phyloP scores from a whole-genome alignment of 306 rosid genomes.

The Medicago arabica region DNA sequence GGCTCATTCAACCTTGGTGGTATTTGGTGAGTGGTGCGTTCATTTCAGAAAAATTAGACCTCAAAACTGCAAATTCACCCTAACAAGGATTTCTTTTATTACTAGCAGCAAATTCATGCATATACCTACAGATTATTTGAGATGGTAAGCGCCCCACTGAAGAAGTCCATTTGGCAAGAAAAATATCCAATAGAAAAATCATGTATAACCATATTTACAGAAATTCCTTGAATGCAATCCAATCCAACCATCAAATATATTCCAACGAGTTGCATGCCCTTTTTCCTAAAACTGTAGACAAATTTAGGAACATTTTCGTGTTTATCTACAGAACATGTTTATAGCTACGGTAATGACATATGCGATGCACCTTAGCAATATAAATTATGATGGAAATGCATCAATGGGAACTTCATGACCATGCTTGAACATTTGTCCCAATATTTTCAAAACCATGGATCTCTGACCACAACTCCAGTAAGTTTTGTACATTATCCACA shows the following conservation, averaged over 20 bases:
- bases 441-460: conserved; percentile 61
- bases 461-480: conserved; percentile 53
- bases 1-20: too few species aligned
- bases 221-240: conserved; percentile 44
- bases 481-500: conserved; percentile 72
- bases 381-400: conserved; percentile 50
- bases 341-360: conserved; percentile 27
- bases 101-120: neutral
- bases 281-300: conserved; percentile 27
- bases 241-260: conserved; percentile 22
- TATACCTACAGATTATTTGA: conserved; percentile 46
- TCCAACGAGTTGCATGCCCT: conserved; percentile 25
- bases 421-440: conserved; percentile 75
- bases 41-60: too few species aligned
- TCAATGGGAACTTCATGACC: conserved; percentile 66
- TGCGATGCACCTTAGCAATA: conserved; percentile 36
- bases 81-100: too few species aligned
- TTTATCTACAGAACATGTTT: conserved; percentile 6
- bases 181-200: neutral
- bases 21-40: too few species aligned
- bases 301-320: neutral
- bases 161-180: conserved; percentile 14
- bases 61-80: too few species aligned
- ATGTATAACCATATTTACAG: conserved; percentile 60
- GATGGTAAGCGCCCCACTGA: conserved; percentile 26